Evolutionary conservation across 2,329 filamentous ascomycete species (phyloP).

Genomic region (Purpureocillium takamizusanense): DNA sequence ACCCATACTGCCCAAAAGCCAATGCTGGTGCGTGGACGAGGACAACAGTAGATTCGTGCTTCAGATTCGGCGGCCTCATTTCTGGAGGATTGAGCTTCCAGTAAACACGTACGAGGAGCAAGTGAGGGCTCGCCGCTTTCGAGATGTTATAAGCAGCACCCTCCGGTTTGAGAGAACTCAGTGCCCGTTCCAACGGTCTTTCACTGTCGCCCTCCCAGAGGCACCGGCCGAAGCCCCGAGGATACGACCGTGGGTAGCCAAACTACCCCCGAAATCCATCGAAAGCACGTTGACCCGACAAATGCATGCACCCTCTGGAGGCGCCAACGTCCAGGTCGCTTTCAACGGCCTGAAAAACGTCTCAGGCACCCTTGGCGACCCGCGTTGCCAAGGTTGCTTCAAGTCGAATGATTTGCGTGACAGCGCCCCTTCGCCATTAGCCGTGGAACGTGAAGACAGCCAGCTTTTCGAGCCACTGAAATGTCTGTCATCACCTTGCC

Average conservation of each 20-base stretch:
- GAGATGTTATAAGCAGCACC: constrained; percentile 60
- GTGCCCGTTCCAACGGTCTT: constrained; percentile 74
- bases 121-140: constrained; percentile 56
- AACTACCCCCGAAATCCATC: no score
- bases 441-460: no score
- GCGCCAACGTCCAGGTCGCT: no score
- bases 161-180: constrained; percentile 80
- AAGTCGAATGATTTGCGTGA: no score
- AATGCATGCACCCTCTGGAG: no score
- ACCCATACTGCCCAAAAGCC: constrained; percentile 79
- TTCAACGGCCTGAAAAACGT: no score
- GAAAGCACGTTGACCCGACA: no score
- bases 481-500: no score
- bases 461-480: no score
- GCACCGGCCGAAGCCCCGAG: constrained; percentile 54
- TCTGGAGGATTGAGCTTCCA: constrained; percentile 85
- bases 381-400: no score
- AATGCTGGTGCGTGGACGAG: constrained; percentile 89
- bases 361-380: no score
- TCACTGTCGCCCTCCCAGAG: constrained; percentile 66
- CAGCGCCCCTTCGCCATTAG: no score
- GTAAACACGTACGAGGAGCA: constrained; percentile 38
- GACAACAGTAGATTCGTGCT: constrained; percentile 75
- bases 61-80: constrained; percentile 72
- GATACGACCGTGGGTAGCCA: constrained; percentile 60